Conservation (phyloP, 331 rosid genomes). For the Arachis monticola region DNA sequence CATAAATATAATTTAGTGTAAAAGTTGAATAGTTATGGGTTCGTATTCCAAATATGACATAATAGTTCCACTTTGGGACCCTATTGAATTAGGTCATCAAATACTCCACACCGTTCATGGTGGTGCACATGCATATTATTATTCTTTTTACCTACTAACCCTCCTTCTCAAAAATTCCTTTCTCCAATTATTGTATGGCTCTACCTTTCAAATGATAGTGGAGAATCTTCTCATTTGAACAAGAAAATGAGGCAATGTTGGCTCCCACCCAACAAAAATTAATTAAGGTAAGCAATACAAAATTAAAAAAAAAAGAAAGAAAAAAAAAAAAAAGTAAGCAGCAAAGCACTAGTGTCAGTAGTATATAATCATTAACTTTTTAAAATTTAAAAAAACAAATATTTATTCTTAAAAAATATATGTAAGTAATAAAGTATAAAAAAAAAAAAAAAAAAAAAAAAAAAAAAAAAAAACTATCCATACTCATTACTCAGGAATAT, state of each 20-base stretch:
- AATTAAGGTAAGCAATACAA: too few species aligned
- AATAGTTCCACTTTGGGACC: background rate
- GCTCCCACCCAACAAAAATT: too few species aligned
- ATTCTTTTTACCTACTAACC: background rate
- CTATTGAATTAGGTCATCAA: background rate
- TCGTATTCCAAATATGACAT: background rate
- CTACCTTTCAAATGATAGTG: constrained; percentile 11
- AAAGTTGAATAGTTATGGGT: background rate
- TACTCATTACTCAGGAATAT: too few species aligned
- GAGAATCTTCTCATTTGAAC: constrained; percentile 9
- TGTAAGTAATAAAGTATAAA: too few species aligned
- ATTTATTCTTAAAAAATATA: too few species aligned
- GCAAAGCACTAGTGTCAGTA: too few species aligned
- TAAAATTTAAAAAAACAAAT: too few species aligned
- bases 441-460: too few species aligned
- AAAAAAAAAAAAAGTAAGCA: too few species aligned
- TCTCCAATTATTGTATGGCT: background rate
- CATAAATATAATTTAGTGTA: background rate
- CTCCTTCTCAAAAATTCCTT: background rate
- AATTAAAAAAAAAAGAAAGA: too few species aligned
- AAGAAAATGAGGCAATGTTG: background rate
- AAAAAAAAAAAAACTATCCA: too few species aligned
- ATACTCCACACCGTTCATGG: background rate
- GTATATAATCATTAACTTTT: too few species aligned
- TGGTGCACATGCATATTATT: constrained; percentile 19